Base-by-base conservation (phyloP, 2,329 filamentous ascomycete genomes). In the Fusarium sp. region DNA sequence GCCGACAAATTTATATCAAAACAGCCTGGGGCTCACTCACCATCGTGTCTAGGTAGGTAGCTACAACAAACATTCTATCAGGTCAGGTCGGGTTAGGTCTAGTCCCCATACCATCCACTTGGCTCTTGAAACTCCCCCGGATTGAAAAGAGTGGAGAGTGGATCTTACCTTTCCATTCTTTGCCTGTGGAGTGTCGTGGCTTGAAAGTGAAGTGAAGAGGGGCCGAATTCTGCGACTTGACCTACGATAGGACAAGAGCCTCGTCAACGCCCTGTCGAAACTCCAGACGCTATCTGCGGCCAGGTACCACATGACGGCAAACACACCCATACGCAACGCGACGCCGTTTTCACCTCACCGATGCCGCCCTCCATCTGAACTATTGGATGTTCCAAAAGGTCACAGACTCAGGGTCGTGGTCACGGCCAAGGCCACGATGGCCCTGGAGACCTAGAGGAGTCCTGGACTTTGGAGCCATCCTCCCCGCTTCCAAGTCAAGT, bases 361-460 rank as follows among this genome's bases (percentile, higher is more conserved):
- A 73, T 65, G 67, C 70, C 61, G 57, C 72, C 70, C 69, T 74
- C 61, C 69, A 72, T 29, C 7, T 24, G 40, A 49, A 53, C 47
- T 55, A 66, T 66, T 66, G 62, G 62, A 37, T 73, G 69, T 59
- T 67, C 46, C 53, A 40, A 53, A 52, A 67, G 71, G 73, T 75
- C 73, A 72, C 73, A 70, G 65, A 71, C 64, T 69, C 58, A 47
- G 46, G 61, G 61, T 63, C 72, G 44, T 56, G 71, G 72, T 74
- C 72, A 74, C 71, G 72, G 72, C 20, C 32, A 41, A 65, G 69
- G 60, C 41, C 53, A 22, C 53, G 51, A 49, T 42, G 48, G 58
- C 40, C 42, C 40, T 24, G 34, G 27, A 44, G 42, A 55, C 40
- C 42, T 40, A n/a, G 34, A 20, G 25, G 42, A 55, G 52, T 30